Evolutionary conservation across 2,329 filamentous ascomycete species (phyloP).

Genomic region (Lecanosticta acicola): DNA sequence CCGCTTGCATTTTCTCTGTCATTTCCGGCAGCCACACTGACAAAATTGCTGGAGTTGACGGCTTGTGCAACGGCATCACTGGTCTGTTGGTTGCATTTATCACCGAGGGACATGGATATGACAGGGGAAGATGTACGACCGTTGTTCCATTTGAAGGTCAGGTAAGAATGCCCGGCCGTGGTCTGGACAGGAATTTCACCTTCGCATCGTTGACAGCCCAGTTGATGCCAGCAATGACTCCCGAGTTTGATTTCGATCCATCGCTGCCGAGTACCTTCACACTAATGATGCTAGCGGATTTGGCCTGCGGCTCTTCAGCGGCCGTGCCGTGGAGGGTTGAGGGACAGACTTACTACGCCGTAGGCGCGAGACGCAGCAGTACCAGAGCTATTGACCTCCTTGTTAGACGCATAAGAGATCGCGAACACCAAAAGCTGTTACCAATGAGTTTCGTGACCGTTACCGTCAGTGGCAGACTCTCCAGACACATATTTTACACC

Average conservation of each 20-base stretch:
- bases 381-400: too few relatives aligned
- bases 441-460: constrained; percentile 64
- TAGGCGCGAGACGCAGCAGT: constrained; percentile 63
- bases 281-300: constrained; percentile 41
- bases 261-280: constrained; percentile 46
- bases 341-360: constrained; percentile 47
- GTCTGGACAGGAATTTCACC: too few relatives aligned
- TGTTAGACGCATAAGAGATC: too few relatives aligned
- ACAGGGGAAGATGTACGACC: constrained; percentile 60
- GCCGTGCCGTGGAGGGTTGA: background rate
- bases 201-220: constrained; percentile 54
- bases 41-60: constrained; percentile 36
- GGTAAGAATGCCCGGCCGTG: too few relatives aligned
- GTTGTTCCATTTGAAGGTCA: too few relatives aligned
- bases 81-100: constrained; percentile 31
- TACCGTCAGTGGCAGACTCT: constrained; percentile 40
- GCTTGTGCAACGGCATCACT: constrained; percentile 37
- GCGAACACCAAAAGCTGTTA: too few relatives aligned
- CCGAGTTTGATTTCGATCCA: constrained; percentile 40
- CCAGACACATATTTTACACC: constrained; percentile 25
- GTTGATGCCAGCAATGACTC: constrained; percentile 44
- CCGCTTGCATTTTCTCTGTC: constrained; percentile 26
- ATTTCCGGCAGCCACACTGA: constrained; percentile 37
- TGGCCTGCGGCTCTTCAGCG: too few relatives aligned
- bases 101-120: constrained; percentile 40